These are phyloP conservation scores for Vitis labrusca DNA, from an alignment of 164 flowering plant genomes.

Conservation along the genomic window DNA sequence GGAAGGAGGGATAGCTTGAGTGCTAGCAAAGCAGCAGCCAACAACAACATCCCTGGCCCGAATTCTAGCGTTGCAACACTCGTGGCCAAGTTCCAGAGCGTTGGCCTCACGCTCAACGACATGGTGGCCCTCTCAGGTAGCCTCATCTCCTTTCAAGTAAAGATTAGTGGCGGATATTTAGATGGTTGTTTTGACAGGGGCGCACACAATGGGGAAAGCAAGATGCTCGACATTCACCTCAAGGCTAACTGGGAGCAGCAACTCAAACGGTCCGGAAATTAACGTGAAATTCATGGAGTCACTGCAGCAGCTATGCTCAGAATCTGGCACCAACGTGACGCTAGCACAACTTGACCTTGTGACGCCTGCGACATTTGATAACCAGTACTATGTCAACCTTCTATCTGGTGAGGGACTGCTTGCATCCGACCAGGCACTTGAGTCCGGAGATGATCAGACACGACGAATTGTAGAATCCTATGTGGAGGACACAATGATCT, in stretches of 20 bases:
- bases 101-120: slow-evolving; percentile 56
- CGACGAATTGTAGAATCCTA: slow-evolving; percentile 44
- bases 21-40: slow-evolving; percentile 66
- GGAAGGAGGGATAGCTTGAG: slow-evolving; percentile 70
- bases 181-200: slow-evolving; percentile 35
- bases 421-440: slow-evolving; percentile 63
- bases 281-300: slow-evolving; percentile 48
- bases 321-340: slow-evolving; percentile 24
- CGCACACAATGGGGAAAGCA: slow-evolving; percentile 82
- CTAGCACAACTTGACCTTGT: slow-evolving; percentile 61
- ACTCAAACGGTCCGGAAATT: slow-evolving; percentile 17
- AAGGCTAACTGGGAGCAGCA: slow-evolving; percentile 28
- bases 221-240: slow-evolving; percentile 61
- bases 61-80: slow-evolving; percentile 50
- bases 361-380: slow-evolving; percentile 72
- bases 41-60: slow-evolving; percentile 67
- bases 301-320: slow-evolving; percentile 58
- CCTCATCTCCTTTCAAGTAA: neutral
- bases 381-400: slow-evolving; percentile 74
- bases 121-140: slow-evolving; percentile 81
- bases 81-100: slow-evolving; percentile 51
- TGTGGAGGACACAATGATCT: slow-evolving; percentile 30
- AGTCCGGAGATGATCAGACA: slow-evolving; percentile 28
- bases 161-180: too few species aligned
- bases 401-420: slow-evolving; percentile 72